Percentiles rank a stretch among this genome's conserved stretches.
Evolutionary conservation across 768 basidiomycete genomes (phyloP).

Genomic region (Amylocystis lapponica): DNA sequence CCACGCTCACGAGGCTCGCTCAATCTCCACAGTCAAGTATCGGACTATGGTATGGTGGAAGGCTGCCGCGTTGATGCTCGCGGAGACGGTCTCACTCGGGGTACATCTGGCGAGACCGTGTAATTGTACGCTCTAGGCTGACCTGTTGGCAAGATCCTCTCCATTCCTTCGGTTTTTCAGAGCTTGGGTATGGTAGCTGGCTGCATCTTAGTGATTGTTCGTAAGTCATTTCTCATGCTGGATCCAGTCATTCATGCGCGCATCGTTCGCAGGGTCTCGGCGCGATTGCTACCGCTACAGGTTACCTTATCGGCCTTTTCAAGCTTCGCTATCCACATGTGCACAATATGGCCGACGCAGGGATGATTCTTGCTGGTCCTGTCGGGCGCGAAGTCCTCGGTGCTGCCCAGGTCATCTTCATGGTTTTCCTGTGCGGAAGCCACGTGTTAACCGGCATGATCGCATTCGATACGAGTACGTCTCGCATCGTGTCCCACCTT

Average conservation of each 20-base stretch:
- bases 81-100: slow-evolving; percentile 26
- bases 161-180: slow-evolving; percentile 23
- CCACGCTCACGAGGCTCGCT: background rate
- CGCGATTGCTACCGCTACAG: slow-evolving; percentile 18
- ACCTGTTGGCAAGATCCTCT: slow-evolving; percentile 16
- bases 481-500: background rate
- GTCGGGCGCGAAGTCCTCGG: slow-evolving; percentile 26
- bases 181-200: slow-evolving; percentile 24
- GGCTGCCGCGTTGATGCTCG: slow-evolving; percentile 26
- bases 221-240: too few species aligned
- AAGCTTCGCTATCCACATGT: slow-evolving; percentile 28
- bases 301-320: slow-evolving; percentile 24
- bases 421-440: slow-evolving; percentile 24
- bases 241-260: background rate
- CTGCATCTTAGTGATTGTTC: slow-evolving; percentile 20
- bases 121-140: background rate
- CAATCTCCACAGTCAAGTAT: slow-evolving; percentile 19
- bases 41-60: slow-evolving; percentile 29
- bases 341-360: slow-evolving; percentile 29
- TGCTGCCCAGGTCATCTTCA: slow-evolving; percentile 24
- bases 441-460: slow-evolving; percentile 27
- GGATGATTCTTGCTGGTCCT: slow-evolving; percentile 23
- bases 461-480: slow-evolving; percentile 26
- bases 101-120: too few species aligned
- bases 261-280: slow-evolving; percentile 17